Percentiles rank a stretch among this genome's conserved stretches.
These are phyloP conservation scores for Kwoniella sp. DNA, from an alignment of 768 basidiomycete genomes.

Conservation along the genomic window DNA sequence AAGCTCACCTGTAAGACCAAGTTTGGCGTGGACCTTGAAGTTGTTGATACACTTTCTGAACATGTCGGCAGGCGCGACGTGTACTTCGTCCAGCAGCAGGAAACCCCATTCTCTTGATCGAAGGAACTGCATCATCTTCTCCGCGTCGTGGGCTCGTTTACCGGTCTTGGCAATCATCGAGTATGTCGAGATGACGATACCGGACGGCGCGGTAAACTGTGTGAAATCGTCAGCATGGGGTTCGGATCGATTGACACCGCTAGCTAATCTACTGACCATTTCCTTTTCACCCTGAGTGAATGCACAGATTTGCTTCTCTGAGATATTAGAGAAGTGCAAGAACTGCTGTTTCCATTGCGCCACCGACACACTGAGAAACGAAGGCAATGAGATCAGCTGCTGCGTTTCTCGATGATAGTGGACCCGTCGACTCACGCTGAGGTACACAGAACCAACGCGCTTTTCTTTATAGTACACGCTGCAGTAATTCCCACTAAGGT, in stretches of 20 bases:
- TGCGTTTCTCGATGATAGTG: background rate
- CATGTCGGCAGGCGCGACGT: conserved; percentile 98
- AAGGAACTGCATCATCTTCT: conserved; percentile 99
- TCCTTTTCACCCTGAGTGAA: conserved; percentile 98
- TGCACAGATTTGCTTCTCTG: conserved; percentile 91
- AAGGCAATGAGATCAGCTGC: background rate
- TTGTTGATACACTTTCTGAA: conserved; percentile 96
- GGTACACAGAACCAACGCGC: conserved; percentile 93
- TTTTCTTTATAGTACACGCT: conserved; percentile 99
- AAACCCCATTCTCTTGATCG: conserved; percentile 99
- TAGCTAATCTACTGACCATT: conserved; percentile 63
- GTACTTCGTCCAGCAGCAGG: conserved; percentile 94
- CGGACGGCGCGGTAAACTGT: conserved; percentile 93
- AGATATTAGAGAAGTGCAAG: conserved; percentile 97
- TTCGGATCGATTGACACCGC: background rate
- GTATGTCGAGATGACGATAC: conserved; percentile 97
- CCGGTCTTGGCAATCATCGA: conserved; percentile 99
- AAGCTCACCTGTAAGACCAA: conserved; percentile 83
- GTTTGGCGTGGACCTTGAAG: conserved; percentile 97
- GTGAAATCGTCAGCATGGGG: background rate
- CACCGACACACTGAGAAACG: conserved; percentile 60
- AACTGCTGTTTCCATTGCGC: conserved; percentile 99
- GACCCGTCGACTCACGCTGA: conserved; percentile 89
- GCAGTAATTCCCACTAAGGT: conserved; percentile 99
- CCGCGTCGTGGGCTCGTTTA: conserved; percentile 96